Base-by-base conservation (phyloP, 768 basidiomycete species). In the Mycena floridula region DNA sequence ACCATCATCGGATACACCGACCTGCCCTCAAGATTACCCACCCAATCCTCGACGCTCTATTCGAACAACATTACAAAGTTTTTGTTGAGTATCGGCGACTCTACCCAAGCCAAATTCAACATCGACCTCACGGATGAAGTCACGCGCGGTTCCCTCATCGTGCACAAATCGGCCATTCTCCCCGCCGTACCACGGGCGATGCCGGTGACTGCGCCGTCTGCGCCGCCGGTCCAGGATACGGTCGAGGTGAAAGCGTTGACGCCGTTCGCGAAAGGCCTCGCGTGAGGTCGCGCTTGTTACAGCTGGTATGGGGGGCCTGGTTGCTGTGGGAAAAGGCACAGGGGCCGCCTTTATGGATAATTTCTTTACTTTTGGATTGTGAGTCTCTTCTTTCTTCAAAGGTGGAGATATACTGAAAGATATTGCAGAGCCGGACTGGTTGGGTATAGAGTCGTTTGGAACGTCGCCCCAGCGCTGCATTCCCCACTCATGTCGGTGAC, bases 21-120 rank as follows among this genome's bases (percentile, higher is more conserved):
- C 62, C 69, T 92, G 40, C 84, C 89, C 5, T 90, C 89, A n/a
- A 77, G 90, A 28, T 66, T 93, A 26, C 90, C 90, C 13, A 93
- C 90, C 0, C 90, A 93, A 55, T 89, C 89, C 4, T 89, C 87
- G 4, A 89, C 88, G 3, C 67, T 93, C 5, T 93, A 93, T 60
- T 93, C 90, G 5, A 93, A 93, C 64, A 93, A 93, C 56, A 82
- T 93, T 50, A 83, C 85, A 27, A 93, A 93, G 59, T 92, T 93
- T 64, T 72, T 93, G 36, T 69, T 92, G 13, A 90, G 89, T 4
- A 76, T 93, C 7, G 81, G 82, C 23, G 42, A 43, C 12, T n/a
- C n/a, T n/a, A 73, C 73, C 28, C 74, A 82, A 36, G 72, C 70
- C 37, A 76, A 68, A 37, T 92, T 80, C 57, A 62, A 61, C 5